A percentile compares a stretch with the other conserved stretches of the same genome.
Evolutionary conservation across 768 basidiomycete genomes (phyloP).

Genomic region (Lactifluus piperatus): DNA sequence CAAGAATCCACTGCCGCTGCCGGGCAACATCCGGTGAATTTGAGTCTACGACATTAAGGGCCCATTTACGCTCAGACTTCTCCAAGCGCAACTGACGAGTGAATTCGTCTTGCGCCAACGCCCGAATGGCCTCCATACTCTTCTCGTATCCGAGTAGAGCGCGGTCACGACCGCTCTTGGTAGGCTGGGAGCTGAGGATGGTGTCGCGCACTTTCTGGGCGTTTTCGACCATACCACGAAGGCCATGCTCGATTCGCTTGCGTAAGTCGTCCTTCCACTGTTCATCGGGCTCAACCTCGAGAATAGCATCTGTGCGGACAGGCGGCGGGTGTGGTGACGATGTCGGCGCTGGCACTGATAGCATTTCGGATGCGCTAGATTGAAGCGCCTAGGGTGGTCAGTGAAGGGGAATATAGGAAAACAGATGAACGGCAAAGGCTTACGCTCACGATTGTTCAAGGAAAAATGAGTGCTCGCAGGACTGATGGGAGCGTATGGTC

Average conservation of each 20-base stretch:
- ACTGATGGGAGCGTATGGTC: conserved; percentile 2
- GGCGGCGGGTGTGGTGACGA: conserved; percentile 16
- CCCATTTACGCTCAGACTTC: conserved; percentile 18
- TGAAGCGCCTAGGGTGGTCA: conserved; percentile 10
- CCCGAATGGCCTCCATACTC: conserved; percentile 15
- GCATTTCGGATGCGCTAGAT: conserved; percentile 16
- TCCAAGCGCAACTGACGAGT: conserved; percentile 10
- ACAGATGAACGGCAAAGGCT: not conserved
- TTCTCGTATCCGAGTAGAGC: conserved; percentile 7
- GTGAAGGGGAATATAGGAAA: not conserved
- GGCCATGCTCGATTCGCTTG: conserved; percentile 13
- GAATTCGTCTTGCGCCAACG: conserved; percentile 16
- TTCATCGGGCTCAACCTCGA: conserved; percentile 16
- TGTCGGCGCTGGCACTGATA: conserved; percentile 6
- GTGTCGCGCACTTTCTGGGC: conserved; percentile 10
- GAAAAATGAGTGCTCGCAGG: conserved; percentile 7
- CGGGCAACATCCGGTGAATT: conserved; percentile 18
- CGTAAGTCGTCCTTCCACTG: conserved; percentile 16
- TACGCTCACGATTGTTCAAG: conserved; percentile 7
- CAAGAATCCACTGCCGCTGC: conserved; percentile 20
- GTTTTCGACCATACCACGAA: conserved; percentile 14
- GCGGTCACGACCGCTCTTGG: conserved; percentile 5
- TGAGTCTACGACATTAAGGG: conserved; percentile 5
- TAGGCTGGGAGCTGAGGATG: not conserved
- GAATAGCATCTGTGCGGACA: conserved; percentile 5